Evolutionary conservation across 768 basidiomycete genomes (phyloP).

Genomic region (Suillus variegatus): DNA sequence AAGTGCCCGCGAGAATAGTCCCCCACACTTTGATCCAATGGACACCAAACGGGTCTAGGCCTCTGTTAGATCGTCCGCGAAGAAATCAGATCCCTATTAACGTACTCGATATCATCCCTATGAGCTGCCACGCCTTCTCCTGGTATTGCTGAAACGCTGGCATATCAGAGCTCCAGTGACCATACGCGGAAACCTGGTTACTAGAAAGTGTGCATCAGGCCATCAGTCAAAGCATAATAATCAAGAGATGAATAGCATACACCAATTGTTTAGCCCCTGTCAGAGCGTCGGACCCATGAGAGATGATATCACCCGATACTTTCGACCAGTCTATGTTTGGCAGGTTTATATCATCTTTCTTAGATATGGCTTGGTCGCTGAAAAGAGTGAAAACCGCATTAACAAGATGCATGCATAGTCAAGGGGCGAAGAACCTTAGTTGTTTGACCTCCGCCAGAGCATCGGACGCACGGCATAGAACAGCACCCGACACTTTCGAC

Average conservation of each 20-base stretch:
- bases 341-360: not conserved
- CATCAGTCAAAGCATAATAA: not conserved
- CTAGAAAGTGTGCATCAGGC: not conserved
- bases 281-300: not conserved
- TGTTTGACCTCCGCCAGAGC: conserved; percentile 1
- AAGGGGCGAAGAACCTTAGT: not conserved
- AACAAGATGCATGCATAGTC: not conserved
- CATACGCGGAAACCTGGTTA: not conserved
- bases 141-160: not conserved
- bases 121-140: not conserved
- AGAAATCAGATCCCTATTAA: not conserved
- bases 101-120: not conserved
- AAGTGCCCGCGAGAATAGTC: not conserved
- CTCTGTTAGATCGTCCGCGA: not conserved
- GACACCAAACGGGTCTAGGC: not conserved
- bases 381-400: not conserved
- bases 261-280: not conserved
- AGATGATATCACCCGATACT: not conserved
- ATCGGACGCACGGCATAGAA: not conserved
- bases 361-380: not conserved
- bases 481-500: not conserved
- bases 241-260: not conserved
- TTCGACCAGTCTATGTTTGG: not conserved
- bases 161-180: not conserved
- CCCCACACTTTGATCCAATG: not conserved